Conservation (phyloP, 208 protist genomes). For the Phytomonas sp. region DNA sequence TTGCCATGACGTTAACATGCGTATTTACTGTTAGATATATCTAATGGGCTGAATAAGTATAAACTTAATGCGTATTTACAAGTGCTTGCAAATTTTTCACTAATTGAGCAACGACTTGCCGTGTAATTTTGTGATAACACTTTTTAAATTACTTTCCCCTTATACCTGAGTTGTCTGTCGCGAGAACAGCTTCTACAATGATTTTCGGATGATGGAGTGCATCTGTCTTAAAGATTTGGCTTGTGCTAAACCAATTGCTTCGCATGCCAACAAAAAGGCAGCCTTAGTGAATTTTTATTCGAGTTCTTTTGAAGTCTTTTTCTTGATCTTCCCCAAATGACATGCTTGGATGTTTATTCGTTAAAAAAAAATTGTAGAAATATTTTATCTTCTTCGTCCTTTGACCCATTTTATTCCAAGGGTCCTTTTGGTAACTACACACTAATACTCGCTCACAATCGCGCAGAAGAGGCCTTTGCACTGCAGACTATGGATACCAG, state of each 20-base stretch:
- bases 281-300: neutral
- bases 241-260: neutral
- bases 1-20: neutral
- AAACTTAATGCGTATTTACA: too few relatives aligned
- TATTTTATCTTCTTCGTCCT: neutral
- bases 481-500: slow-evolving; percentile 49
- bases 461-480: neutral
- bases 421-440: neutral
- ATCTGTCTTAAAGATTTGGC: neutral
- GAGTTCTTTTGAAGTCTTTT: neutral
- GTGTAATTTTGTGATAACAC: neutral
- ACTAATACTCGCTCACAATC: neutral
- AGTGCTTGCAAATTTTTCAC: neutral
- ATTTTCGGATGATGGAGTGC: neutral
- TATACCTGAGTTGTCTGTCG: neutral
- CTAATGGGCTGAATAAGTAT: too few relatives aligned
- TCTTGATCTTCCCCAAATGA: neutral
- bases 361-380: slow-evolving; percentile 9
- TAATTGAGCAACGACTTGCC: neutral
- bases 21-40: too few relatives aligned
- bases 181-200: neutral
- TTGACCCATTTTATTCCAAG: neutral
- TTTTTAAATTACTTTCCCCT: neutral
- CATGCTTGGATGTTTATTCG: neutral
- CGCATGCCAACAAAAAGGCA: neutral